A percentile compares a stretch with the other conserved stretches of the same genome.
Conservation (phyloP, 2,329 filamentous ascomycete species). For the Pseudocercospora pini-densiflorae region DNA sequence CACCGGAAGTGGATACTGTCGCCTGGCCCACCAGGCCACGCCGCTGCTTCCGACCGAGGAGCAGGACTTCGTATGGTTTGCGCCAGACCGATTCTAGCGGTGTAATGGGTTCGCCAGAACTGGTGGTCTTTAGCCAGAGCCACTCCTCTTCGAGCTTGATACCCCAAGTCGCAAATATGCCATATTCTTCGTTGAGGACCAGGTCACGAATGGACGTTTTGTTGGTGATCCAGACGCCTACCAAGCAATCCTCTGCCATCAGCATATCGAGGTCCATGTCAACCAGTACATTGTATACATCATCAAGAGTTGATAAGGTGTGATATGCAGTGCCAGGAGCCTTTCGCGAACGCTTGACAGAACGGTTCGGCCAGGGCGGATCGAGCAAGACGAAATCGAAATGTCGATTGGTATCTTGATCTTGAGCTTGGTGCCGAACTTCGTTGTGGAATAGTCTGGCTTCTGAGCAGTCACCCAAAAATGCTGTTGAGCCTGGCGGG, state of each 20-base stretch:
- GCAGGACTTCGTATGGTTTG: constrained; percentile 76
- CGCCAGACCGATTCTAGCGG: constrained; percentile 66
- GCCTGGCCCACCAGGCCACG: neutral
- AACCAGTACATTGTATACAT: constrained; percentile 48
- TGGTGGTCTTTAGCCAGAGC: constrained; percentile 78
- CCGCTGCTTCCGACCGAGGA: constrained; percentile 57
- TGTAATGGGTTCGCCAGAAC: constrained; percentile 66
- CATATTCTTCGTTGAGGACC: constrained; percentile 56
- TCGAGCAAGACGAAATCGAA: constrained; percentile 76
- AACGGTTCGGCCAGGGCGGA: constrained; percentile 82
- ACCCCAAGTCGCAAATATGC: constrained; percentile 70
- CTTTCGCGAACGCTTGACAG: constrained; percentile 64
- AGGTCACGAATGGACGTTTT: constrained; percentile 61
- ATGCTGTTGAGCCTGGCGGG: constrained; percentile 55
- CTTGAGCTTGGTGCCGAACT: constrained; percentile 43
- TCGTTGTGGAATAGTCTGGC: constrained; percentile 43
- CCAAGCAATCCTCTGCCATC: constrained; percentile 59
- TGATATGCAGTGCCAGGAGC: constrained; percentile 36
- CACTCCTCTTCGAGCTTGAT: constrained; percentile 71
- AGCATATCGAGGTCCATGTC: constrained; percentile 56
- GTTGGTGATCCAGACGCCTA: constrained; percentile 81
- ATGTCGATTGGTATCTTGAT: constrained; percentile 47
- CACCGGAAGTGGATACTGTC: neutral
- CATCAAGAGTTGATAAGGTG: constrained; percentile 49
- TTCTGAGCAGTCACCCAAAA: constrained; percentile 53